Percentiles rank a stretch among this genome's conserved stretches.
phyloP scores from a whole-genome alignment of 1,139 yeast species.

The Kodamaea fungicola region DNA sequence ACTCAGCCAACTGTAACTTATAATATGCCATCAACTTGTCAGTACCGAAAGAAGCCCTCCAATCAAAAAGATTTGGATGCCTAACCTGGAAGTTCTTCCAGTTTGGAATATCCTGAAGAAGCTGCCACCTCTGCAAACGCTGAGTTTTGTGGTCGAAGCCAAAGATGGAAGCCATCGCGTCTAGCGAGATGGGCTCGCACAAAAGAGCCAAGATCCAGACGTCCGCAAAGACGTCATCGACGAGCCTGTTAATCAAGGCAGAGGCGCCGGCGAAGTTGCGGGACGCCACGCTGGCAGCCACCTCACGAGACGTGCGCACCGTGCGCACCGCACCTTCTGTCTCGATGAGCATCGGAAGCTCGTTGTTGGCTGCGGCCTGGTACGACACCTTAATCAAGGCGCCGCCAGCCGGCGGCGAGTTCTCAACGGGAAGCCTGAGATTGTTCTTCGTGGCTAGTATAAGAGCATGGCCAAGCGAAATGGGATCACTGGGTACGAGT shows the following conservation, averaged over 20 bases:
- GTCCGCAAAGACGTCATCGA: slow-evolving; percentile 40
- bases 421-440: slow-evolving; percentile 19
- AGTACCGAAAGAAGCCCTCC: not conserved
- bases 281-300: slow-evolving; percentile 20
- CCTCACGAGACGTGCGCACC: slow-evolving; percentile 19
- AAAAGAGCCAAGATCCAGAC: slow-evolving; percentile 35
- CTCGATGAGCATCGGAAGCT: slow-evolving; percentile 45
- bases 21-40: slow-evolving; percentile 2
- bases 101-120: slow-evolving; percentile 9
- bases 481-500: slow-evolving; percentile 43
- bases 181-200: slow-evolving; percentile 11
- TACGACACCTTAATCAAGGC: slow-evolving; percentile 32
- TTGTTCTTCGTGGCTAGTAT: slow-evolving; percentile 32
- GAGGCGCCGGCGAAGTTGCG: slow-evolving; percentile 13
- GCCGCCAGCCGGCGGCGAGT: slow-evolving; percentile 9
- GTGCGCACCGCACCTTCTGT: slow-evolving; percentile 23
- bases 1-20: slow-evolving; percentile 7
- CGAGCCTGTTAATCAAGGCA: slow-evolving; percentile 24
- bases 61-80: slow-evolving; percentile 12
- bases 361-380: slow-evolving; percentile 38
- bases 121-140: slow-evolving; percentile 5
- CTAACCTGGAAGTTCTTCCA: slow-evolving; percentile 13
- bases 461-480: slow-evolving; percentile 34
- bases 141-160: slow-evolving; percentile 4
- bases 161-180: slow-evolving; percentile 7